Evolutionary conservation across 2,329 filamentous ascomycete genomes (phyloP).

Genomic region (Curvularia hawaiiensis): DNA sequence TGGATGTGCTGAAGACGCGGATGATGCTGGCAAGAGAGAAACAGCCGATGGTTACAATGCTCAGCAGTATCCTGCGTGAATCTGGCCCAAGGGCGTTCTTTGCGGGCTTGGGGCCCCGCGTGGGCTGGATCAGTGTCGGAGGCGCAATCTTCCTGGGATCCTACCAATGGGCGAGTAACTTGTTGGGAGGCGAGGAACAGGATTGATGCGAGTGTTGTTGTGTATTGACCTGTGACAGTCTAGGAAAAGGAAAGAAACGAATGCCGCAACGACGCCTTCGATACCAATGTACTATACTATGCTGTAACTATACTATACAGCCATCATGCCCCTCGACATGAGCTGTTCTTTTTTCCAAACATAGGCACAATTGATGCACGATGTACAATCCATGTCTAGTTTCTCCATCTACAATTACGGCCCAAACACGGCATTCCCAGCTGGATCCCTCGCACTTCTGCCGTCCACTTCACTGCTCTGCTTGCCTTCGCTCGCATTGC

Average conservation of each 20-base stretch:
- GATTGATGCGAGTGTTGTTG: neutral
- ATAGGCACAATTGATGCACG: conserved; percentile 1
- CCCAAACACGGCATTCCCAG: conserved; percentile 24
- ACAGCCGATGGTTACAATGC: conserved; percentile 63
- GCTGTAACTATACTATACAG: neutral
- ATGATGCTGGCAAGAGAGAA: conserved; percentile 85
- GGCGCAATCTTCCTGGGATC: conserved; percentile 94
- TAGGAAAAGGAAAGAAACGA: neutral
- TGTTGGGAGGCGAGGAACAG: conserved; percentile 58
- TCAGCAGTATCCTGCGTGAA: conserved; percentile 67
- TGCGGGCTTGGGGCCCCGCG: conserved; percentile 76
- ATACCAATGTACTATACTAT: conserved; percentile 3
- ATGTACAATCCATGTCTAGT: neutral
- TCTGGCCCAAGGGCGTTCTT: conserved; percentile 74
- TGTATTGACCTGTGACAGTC: neutral
- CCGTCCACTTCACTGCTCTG: conserved; percentile 37
- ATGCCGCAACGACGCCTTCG: neutral
- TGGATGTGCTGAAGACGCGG: conserved; percentile 96
- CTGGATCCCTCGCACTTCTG: conserved; percentile 32
- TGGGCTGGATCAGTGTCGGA: conserved; percentile 93
- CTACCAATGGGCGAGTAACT: conserved; percentile 87
- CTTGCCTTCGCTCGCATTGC: conserved; percentile 40
- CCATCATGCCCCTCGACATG: neutral
- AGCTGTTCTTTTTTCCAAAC: neutral
- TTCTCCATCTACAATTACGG: conserved; percentile 10